phyloP scores from a whole-genome alignment of 2,329 filamentous ascomycete genomes.

The Gaeumannomyces sp. region DNA sequence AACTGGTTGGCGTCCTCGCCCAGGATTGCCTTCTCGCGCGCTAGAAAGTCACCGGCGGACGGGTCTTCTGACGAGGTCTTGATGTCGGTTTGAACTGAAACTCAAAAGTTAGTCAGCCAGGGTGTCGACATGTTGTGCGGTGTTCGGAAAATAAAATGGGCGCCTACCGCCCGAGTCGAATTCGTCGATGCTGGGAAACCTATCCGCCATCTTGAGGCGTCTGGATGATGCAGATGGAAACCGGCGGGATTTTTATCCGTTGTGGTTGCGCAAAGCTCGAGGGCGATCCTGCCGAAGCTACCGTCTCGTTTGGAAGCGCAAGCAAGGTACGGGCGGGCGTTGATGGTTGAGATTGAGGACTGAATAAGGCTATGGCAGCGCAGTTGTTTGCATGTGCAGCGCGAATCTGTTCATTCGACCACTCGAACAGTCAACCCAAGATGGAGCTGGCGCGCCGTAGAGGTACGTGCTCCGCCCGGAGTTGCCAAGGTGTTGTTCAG shows the following conservation, averaged over 20 bases:
- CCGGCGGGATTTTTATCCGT: neutral
- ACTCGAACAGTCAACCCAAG: neutral
- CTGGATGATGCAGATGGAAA: neutral
- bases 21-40: conserved; percentile 81
- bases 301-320: conserved; percentile 1
- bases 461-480: neutral
- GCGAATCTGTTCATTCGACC: neutral
- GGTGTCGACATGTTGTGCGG: neutral
- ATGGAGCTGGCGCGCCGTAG: neutral
- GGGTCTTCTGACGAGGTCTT: conserved; percentile 50
- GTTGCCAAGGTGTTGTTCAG: neutral
- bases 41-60: conserved; percentile 77
- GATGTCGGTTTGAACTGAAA: conserved; percentile 61
- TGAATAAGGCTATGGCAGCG: conserved; percentile 6
- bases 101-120: conserved; percentile 10
- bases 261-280: neutral
- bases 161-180: conserved; percentile 59
- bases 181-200: conserved; percentile 74
- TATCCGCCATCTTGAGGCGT: conserved; percentile 58
- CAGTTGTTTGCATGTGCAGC: conserved; percentile 7
- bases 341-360: neutral
- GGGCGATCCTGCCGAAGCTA: conserved; percentile 5
- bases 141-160: neutral
- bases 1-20: conserved; percentile 94
- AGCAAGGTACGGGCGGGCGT: conserved; percentile 3